Base-by-base conservation (phyloP, 2,329 filamentous ascomycete genomes). In the Fusarium udum region DNA sequence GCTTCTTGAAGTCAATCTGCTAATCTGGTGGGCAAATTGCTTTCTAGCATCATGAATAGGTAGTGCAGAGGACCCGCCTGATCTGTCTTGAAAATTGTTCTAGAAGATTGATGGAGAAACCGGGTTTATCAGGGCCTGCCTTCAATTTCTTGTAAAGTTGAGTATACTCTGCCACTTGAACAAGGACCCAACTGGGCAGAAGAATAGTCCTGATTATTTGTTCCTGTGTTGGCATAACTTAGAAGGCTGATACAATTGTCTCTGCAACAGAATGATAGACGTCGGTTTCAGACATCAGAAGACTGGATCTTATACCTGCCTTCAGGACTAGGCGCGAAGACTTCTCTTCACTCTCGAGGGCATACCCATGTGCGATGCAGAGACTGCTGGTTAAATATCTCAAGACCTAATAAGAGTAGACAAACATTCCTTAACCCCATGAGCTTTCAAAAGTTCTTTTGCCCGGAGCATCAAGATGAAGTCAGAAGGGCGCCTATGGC, bases 71-170 rank as follows among this genome's bases (percentile, higher is more conserved):
- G 15, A 7, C 8, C n/a, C 3, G 18, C 16, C 15, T 16, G 1
- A 20, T 26, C 14, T 20, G 4, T 4, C 0, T 4, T 45, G 12
- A 45, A 45, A 11, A 7, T 42, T 0, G 11, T 24, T 20, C 11
- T 20, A 3, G 24, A 6, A 14, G 16, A 26, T 7, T 16, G 15
- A 15, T 15, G 15, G 15, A 16, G 15, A 16, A 26, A 1, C 42
- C 0, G 0, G 4, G 11, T 26, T 1, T 26, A 20, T 20, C 24
- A 4, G 24, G 18, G 4, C 0, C 12, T 22, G 6, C 0, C 24
- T 22, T 22, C 45, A 31, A 31, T 22, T 48, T 4, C 9, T 22
- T 31, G 20, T 16, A 4, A 22, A 0, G 4, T 22, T n/a, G 1
- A 48, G 10, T 7, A 28, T 31, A 22, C 18, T 1, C 16, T 45